Evolutionary conservation across 345 rosid genomes (phyloP).

Genomic region (Arabidopsis arenosa): DNA sequence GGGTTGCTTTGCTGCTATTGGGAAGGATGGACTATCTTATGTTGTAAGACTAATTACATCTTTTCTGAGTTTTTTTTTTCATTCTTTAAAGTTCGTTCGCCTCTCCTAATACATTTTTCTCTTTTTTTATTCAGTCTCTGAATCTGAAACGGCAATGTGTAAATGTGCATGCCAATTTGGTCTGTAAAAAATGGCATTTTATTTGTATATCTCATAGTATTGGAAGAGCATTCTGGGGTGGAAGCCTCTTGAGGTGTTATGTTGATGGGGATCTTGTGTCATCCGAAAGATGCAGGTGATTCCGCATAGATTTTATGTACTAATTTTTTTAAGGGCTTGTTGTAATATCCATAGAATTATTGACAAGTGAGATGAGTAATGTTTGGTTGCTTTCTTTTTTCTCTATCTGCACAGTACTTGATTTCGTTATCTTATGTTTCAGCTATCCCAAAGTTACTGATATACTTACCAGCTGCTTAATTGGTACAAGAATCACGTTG

Average conservation of each 20-base stretch:
- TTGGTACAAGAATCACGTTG: constrained; percentile 68
- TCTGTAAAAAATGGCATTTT: constrained; percentile 86
- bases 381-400: constrained; percentile 23
- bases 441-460: constrained; percentile 94
- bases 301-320: constrained; percentile 8
- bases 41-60: constrained; percentile 57
- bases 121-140: constrained; percentile 63
- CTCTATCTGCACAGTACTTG: constrained; percentile 1
- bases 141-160: constrained; percentile 75
- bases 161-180: constrained; percentile 62
- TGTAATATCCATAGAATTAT: constrained; percentile 37
- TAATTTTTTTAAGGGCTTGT: constrained; percentile 5
- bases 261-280: constrained; percentile 83
- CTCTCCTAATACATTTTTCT: constrained; percentile 38
- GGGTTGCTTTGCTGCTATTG: constrained; percentile 83
- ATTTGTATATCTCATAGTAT: constrained; percentile 87
- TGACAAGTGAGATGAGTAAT: constrained; percentile 19
- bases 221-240: constrained; percentile 97
- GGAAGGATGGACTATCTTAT: constrained; percentile 68
- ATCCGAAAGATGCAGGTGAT: constrained; percentile 97
- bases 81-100: not conserved
- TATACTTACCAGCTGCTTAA: constrained; percentile 66
- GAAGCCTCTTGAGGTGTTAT: constrained; percentile 85
- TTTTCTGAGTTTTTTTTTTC: constrained; percentile 14
- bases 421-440: constrained; percentile 45